phyloP scores from a whole-genome alignment of 1,284 basidiomycete genomes.

The Leccinum pallidistipes region DNA sequence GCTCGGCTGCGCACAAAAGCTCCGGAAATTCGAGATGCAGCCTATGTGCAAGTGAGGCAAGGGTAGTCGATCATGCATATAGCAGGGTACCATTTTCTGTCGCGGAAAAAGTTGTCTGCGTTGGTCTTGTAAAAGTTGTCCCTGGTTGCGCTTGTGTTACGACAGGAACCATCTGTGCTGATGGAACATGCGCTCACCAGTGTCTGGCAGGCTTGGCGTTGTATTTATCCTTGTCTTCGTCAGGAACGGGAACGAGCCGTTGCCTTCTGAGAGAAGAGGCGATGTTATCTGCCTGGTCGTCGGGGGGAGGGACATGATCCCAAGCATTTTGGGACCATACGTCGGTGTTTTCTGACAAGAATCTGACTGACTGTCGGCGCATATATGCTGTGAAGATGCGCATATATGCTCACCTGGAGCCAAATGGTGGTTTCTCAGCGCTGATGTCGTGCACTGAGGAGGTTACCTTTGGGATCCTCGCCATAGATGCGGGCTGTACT shows the following conservation, averaged over 20 bases:
- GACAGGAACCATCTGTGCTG: not conserved
- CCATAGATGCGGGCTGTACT: slow-evolving; percentile 6
- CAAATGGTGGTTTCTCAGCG: slow-evolving; percentile 65
- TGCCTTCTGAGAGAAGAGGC: slow-evolving; percentile 69
- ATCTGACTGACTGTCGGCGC: slow-evolving; percentile 39
- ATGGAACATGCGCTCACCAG: slow-evolving; percentile 46
- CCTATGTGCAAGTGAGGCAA: slow-evolving; percentile 43
- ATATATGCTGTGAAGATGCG: not conserved
- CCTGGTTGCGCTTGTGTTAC: slow-evolving; percentile 49
- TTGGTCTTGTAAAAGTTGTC: slow-evolving; percentile 90
- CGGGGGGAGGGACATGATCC: slow-evolving; percentile 87
- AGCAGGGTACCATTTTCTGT: slow-evolving; percentile 74
- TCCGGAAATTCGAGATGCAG: slow-evolving; percentile 92
- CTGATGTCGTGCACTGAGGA: slow-evolving; percentile 66
- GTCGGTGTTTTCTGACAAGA: slow-evolving; percentile 59
- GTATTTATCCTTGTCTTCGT: slow-evolving; percentile 64
- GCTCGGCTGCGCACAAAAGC: slow-evolving; percentile 66
- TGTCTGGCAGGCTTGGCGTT: slow-evolving; percentile 73
- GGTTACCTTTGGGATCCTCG: slow-evolving; percentile 37
- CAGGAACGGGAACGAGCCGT: slow-evolving; percentile 64
- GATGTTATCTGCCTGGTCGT: slow-evolving; percentile 72
- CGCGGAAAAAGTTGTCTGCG: slow-evolving; percentile 85
- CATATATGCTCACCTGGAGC: slow-evolving; percentile 51
- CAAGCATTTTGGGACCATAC: slow-evolving; percentile 82
- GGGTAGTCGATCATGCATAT: not conserved